Conservation (phyloP, 805 yeast genomes). For the Myxozyma melibiosi region DNA sequence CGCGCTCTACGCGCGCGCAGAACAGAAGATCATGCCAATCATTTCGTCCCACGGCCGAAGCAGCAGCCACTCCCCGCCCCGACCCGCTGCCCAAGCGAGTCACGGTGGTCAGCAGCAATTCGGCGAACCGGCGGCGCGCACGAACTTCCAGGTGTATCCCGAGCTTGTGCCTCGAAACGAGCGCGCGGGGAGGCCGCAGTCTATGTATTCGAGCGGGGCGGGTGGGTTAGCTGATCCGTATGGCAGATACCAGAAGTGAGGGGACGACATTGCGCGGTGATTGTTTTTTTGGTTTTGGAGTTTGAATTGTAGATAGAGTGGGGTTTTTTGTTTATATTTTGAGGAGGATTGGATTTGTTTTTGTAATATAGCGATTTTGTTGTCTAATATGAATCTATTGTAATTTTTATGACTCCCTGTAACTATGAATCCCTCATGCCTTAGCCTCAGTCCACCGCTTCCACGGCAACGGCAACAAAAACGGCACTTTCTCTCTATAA, state of each 20-base stretch:
- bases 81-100: too few relatives aligned
- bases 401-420: too few relatives aligned
- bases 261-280: background rate
- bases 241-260: too few relatives aligned
- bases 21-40: too few relatives aligned
- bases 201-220: background rate
- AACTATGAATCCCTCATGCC: too few relatives aligned
- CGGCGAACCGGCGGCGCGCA: background rate
- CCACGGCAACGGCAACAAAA: slow-evolving; percentile 8
- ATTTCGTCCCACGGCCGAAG: too few relatives aligned
- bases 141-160: slow-evolving; percentile 4
- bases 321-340: background rate
- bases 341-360: background rate
- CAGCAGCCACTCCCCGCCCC: too few relatives aligned
- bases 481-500: slow-evolving; percentile 14
- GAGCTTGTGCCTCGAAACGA: slow-evolving; percentile 5
- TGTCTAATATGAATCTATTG: background rate
- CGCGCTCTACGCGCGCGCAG: too few relatives aligned
- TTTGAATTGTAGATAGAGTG: background rate
- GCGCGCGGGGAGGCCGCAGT: slow-evolving; percentile 1
- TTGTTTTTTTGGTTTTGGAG: background rate
- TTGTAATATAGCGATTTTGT: background rate
- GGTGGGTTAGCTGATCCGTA: too few relatives aligned
- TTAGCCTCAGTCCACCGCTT: slow-evolving; percentile 5
- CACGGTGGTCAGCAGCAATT: too few relatives aligned